phyloP scores from a whole-genome alignment of 805 yeast genomes.

The Lipomyces starkeyi region DNA sequence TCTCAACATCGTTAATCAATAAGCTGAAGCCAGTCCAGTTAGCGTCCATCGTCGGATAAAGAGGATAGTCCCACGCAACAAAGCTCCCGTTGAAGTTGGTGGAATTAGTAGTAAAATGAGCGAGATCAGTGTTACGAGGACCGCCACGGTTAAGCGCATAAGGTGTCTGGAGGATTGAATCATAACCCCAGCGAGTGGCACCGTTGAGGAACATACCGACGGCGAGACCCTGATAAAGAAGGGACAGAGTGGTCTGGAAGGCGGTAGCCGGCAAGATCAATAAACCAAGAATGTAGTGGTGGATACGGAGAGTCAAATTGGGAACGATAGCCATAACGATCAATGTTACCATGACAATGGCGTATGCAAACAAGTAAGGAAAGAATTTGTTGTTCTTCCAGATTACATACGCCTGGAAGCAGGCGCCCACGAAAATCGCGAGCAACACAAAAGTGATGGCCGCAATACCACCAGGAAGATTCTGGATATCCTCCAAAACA shows the following conservation, averaged over 20 bases:
- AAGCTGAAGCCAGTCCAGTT: conserved; percentile 61
- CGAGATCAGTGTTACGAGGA: conserved; percentile 36
- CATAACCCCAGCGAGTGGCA: conserved; percentile 90
- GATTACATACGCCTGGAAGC: conserved; percentile 75
- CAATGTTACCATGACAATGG: conserved; percentile 52
- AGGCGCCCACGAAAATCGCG: conserved; percentile 59
- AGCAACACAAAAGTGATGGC: conserved; percentile 62
- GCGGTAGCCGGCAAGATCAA: conserved; percentile 86
- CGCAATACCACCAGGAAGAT: conserved; percentile 76
- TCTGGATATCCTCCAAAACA: conserved; percentile 69
- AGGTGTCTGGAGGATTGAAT: conserved; percentile 82
- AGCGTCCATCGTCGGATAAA: conserved; percentile 16
- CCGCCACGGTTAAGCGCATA: conserved; percentile 36
- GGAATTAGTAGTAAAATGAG: conserved; percentile 35
- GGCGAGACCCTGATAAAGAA: conserved; percentile 81
- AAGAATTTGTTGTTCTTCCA: conserved; percentile 70
- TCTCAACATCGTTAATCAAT: conserved; percentile 78
- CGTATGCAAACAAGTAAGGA: conserved; percentile 63
- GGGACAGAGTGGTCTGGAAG: conserved; percentile 47
- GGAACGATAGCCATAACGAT: conserved; percentile 59
- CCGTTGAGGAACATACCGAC: conserved; percentile 85
- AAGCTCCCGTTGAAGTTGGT: conserved; percentile 35
- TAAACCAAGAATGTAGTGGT: conserved; percentile 72
- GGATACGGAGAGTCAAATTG: conserved; percentile 74
- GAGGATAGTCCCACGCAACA: conserved; percentile 37